phyloP scores from a whole-genome alignment of 2,329 filamentous ascomycete genomes.

The Trichoderma brevicompactum region DNA sequence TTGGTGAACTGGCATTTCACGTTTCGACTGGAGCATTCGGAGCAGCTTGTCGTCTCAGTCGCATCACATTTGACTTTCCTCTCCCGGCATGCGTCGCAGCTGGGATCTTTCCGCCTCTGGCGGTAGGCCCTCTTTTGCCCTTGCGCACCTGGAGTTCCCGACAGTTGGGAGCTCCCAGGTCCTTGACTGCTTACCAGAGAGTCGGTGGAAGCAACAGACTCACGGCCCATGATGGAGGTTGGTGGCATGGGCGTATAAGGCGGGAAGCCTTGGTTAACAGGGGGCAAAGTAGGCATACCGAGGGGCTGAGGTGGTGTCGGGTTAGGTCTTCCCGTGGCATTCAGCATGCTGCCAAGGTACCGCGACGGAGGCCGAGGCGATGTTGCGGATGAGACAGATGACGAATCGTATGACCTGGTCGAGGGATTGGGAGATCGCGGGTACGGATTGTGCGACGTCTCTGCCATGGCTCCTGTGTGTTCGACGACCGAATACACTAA shows the following conservation, averaged over 20 bases:
- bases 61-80: constrained; percentile 89
- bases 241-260: constrained; percentile 57
- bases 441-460: constrained; percentile 59
- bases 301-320: constrained; percentile 56
- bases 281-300: constrained; percentile 56
- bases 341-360: constrained; percentile 58
- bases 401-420: constrained; percentile 66
- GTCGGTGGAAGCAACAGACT: constrained; percentile 63
- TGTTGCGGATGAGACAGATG: constrained; percentile 64
- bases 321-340: constrained; percentile 55
- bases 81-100: constrained; percentile 95
- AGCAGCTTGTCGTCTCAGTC: constrained; percentile 93
- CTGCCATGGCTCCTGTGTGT: constrained; percentile 53
- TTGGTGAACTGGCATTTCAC: constrained; percentile 99
- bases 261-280: constrained; percentile 55
- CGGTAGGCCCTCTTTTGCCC: constrained; percentile 92
- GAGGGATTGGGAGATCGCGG: constrained; percentile 65
- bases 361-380: constrained; percentile 60
- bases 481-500: constrained; percentile 21
- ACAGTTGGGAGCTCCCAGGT: constrained; percentile 40
- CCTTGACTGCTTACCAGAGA: constrained; percentile 61
- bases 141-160: constrained; percentile 54
- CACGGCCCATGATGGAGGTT: constrained; percentile 58
- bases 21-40: constrained; percentile 93
- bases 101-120: constrained; percentile 93